Evolutionary conservation across 73 alveolate genomes (phyloP), one percentile per base, ranked within the genome.

Genomic region (Paraurostyla sp.): DNA sequence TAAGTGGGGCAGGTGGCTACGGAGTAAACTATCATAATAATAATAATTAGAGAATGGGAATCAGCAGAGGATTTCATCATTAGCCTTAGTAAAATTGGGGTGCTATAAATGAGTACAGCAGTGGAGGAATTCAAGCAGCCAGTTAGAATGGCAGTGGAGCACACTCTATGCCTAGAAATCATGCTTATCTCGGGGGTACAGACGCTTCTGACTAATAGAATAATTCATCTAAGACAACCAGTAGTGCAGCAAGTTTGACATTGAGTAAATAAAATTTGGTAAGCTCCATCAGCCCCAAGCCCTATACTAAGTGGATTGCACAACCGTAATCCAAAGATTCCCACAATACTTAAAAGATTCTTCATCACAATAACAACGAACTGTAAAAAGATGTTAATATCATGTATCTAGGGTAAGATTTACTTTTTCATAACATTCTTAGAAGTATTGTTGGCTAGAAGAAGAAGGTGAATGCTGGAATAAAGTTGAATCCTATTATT

Each of bases 391-490:
- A 73, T 3, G 87, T 73, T 11, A 73, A 73, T 48, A 11, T 73
- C n/a, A 73, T 73, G 87, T 73, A 73, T 33, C 35, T 73, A 25
- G 87, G 87, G 80, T 29, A 52, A 52, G 69, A 13, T 13, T 52
- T 52, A 6, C 13, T 20, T 52, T 6, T 20, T 52, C 69, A 52
- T 4, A 13, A 52, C 33, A 52, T 9, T 52, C 23, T 18, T 52
- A 52, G 80, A 43, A 57, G 41, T 16, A n/a, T 45, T 4, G 16
- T 13, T 20, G 58, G 23, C 16, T 20, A 45, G 48, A 73, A 50
- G 71, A 73, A 73, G 87, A 73, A 73, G 36, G 87, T 36, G 7
- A 9, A 51, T 11, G 87, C 87, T 29, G 87, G 87, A 3, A 50
- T 73, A 16, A 73, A 73, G 50, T 48, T 73, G 6, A 73, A 73